Evolutionary conservation across 225 moss, liverwort and hornwort species (phyloP), one percentile per base, ranked within the genome.

Genomic region (Rhytidiadelphus loreus): DNA sequence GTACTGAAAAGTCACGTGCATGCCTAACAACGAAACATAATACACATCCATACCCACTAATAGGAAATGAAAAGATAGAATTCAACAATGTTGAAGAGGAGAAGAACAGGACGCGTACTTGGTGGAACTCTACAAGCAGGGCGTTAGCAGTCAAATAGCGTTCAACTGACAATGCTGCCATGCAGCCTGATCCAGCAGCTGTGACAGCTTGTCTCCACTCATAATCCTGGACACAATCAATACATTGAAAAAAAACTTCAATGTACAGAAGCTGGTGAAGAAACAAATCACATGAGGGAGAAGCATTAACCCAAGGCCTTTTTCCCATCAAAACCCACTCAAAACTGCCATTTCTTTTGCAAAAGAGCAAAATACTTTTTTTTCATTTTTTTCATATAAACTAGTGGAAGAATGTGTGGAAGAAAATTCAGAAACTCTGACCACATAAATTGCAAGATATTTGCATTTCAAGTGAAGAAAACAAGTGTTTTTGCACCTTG

Each of bases 151-250:
- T 78, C 59, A 98, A 92, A 88, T 98, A 97, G 23, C 98, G 94
- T 88, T 98, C 98, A n/a, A 95, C 97, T 3, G 98, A 95, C 74
- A 97, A 89, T 46, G 98, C 95, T 76, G 98, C 98, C 98, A 98
- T 98, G 86, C 98, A 98, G 33, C 98, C 98, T 88, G 98, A 95
- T 55, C 98, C 97, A 65, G 98, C 98, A 41, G 98, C 98, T 53
- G 98, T 98, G 69, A 98, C 62, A 59, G 98, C 98, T 93, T 98
- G 97, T 89, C 98, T 95, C 98, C 98, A 98, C 78, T 98, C 98
- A 84, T 95, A 95, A 92, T 98, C 98, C 98, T 98, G 86, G 39
- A n/a, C 70, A 60, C 69, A 75, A 57, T 56, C 39, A 57, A n/a
- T 24, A 56, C 56, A 78, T 78, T 14, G 8, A 6, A 53, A 53